Evolutionary conservation across 2,329 filamentous ascomycete species (phyloP), one percentile per base, ranked within the genome.

Genomic region (Parascedosporium putredinis): DNA sequence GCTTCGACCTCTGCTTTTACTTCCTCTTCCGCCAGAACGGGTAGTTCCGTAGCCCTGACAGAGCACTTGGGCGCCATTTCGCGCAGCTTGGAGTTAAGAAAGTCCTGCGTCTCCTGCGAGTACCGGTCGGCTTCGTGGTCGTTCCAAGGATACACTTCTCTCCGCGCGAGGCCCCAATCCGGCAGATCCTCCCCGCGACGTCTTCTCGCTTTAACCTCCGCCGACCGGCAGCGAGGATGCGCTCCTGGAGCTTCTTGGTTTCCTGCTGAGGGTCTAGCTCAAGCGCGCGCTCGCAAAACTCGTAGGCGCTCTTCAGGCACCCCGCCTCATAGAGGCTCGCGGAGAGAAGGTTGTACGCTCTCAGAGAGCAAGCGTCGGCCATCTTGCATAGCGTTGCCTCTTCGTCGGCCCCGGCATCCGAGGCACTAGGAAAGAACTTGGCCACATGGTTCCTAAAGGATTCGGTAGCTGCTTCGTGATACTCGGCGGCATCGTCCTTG

Each of bases 41-140:
- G 93, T 4, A 98, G 69, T 27, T 83, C 76, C 0, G 88, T 81
- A 3, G 84, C 83, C 51, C 80, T 78, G 25, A 95, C 86, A 55
- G 87, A 86, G 53, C 91, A 86, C 59, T 88, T 91, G 1, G 88
- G 85, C 1, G 89, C 88, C 50, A 88, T 81, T 2, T 68, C 65
- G 23, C 72, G 67, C 56, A 96, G 73, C 55, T 84, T 73, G 20
- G 70, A 65, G 60, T 97, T 97, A 42, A 97, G 69, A 47, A 83
- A 74, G 0, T 74, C 66, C 22, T 97, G 68, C 1, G 84, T 84
- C 56, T 84, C 80, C 31, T 77, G 67, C 3, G 83, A 79, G 58
- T 84, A 84, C 20, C 86, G 79, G 59, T 90, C 81, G 3, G 85
- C 79, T 59, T 85, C 81, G 58, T 81, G 68, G 2, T 68, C 61